Base-by-base conservation (phyloP, 345 rosid genomes). In the Euclidium syriacum region DNA sequence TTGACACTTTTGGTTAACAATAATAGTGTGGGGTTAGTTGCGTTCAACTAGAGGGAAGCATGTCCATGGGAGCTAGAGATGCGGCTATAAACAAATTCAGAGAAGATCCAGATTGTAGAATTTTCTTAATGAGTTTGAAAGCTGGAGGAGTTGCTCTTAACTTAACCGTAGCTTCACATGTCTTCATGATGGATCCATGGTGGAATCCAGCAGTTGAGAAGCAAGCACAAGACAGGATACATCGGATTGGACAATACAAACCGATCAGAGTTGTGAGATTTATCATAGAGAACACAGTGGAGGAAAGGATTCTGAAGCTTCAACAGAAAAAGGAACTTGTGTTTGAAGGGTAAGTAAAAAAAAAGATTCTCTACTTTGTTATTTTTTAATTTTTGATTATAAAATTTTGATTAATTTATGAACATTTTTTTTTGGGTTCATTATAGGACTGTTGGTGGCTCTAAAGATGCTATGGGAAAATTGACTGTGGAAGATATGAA, bases 141-240 rank as follows among this genome's bases (percentile, higher is more conserved):
- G 97, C 97, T 23, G 99, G 99, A 66, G 97, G 99, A 41, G 79
- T 90, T 43, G 99, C 99, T 12, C 91, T 94, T 17, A 94, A 90
- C 73, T 79, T 94, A 57, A 94, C 99, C 5, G 91, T 85, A n/a
- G 99, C 99, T 39, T 94, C 99, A 12, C 91, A 94, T 79, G 99
- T 94, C 34, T 94, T 94, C 80, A 73, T 94, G 83, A 94, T 94
- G 99, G 99, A 94, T 52, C 99, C 99, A 5, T 94, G 99, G 97
- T 94, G 97, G 99, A 94, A 90, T 73, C 99, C 97, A 27, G 99
- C 99, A 24, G 97, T 90, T 52, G 99, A 94, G 84, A 76, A 69
- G 50, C 99, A 94, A 77, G 99, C 99, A 18, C 97, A 90, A 18
- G 99, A 94, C 74, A 85, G 99, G 75, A 94, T 94, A 67, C 99